Percentiles rank a stretch among this genome's conserved stretches.
Conservation (phyloP, 768 basidiomycete species). For the Boletus subparvulus region DNA sequence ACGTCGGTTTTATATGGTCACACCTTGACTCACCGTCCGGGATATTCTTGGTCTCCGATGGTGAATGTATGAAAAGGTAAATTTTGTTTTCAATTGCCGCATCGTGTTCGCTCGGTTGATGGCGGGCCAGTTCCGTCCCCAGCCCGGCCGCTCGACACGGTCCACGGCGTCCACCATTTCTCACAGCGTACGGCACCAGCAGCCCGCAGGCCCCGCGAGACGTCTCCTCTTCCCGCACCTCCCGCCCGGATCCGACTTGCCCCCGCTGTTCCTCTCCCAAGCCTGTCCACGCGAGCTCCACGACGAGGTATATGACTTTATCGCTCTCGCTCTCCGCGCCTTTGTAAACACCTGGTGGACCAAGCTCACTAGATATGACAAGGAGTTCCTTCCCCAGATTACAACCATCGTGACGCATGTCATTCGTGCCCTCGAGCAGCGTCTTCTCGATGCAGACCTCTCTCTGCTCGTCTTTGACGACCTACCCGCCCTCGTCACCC, state of each 20-base stretch:
- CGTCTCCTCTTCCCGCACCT: slow-evolving; percentile 67
- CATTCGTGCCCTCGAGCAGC: slow-evolving; percentile 58
- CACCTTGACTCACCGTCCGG: background rate
- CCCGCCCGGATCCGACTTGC: slow-evolving; percentile 43
- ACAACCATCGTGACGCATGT: slow-evolving; percentile 57
- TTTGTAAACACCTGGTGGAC: slow-evolving; percentile 86
- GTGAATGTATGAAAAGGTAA: background rate
- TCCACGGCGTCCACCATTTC: slow-evolving; percentile 28
- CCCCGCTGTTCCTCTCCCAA: slow-evolving; percentile 51
- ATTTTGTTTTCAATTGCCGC: background rate
- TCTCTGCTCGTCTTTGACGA: slow-evolving; percentile 60
- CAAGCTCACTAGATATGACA: slow-evolving; percentile 80
- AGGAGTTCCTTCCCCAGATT: slow-evolving; percentile 74
- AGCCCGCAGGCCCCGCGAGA: slow-evolving; percentile 42
- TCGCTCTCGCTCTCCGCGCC: slow-evolving; percentile 77
- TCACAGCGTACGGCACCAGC: slow-evolving; percentile 19
- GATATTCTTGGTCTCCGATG: background rate
- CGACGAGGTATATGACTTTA: slow-evolving; percentile 61
- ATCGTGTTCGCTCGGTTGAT: background rate
- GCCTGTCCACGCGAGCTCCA: slow-evolving; percentile 54
- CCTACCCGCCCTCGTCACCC: slow-evolving; percentile 62
- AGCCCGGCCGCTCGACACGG: slow-evolving; percentile 14
- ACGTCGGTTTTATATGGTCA: slow-evolving; percentile 25
- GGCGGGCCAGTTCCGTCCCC: slow-evolving; percentile 1
- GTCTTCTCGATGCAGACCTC: slow-evolving; percentile 55